Conservation (phyloP, 2,329 filamentous ascomycete species). For the Tolypocladium endophyticum region DNA sequence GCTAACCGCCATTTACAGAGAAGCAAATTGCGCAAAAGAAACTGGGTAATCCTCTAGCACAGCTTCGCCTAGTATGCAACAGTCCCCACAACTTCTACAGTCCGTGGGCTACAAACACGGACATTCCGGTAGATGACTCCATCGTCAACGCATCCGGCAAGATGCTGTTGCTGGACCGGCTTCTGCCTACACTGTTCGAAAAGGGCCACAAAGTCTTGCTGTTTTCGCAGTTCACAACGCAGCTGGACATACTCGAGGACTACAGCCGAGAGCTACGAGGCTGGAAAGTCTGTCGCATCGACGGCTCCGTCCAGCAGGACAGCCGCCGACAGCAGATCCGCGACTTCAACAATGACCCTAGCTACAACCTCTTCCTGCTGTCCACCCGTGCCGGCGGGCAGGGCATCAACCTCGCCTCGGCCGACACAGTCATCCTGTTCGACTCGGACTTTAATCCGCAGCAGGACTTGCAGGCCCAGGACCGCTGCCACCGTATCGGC, state of each 20-base stretch:
- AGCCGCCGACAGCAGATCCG: constrained; percentile 62
- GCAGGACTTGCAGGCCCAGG: constrained; percentile 92
- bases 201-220: constrained; percentile 84
- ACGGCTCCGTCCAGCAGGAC: constrained; percentile 71
- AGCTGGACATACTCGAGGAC: constrained; percentile 81
- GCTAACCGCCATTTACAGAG: constrained; percentile 30
- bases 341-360: constrained; percentile 56
- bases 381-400: constrained; percentile 88
- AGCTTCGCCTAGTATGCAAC: constrained; percentile 85
- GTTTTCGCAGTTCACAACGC: constrained; percentile 93
- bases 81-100: constrained; percentile 95
- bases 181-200: constrained; percentile 65
- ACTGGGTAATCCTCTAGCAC: constrained; percentile 84
- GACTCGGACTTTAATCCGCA: constrained; percentile 92
- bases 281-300: constrained; percentile 83
- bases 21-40: constrained; percentile 86
- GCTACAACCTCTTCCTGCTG: constrained; percentile 70
- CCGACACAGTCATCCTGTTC: constrained; percentile 87
- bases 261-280: constrained; percentile 67
- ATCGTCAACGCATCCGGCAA: constrained; percentile 86
- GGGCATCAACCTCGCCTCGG: constrained; percentile 85
- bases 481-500: constrained; percentile 88
- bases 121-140: constrained; percentile 59
- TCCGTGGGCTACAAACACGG: constrained; percentile 59
- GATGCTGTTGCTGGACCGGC: constrained; percentile 84